Percentiles rank a stretch among this genome's conserved stretches.
These are phyloP conservation scores for Fusarium irregulare DNA, from an alignment of 2,329 filamentous ascomycete genomes.

Conservation along the genomic window DNA sequence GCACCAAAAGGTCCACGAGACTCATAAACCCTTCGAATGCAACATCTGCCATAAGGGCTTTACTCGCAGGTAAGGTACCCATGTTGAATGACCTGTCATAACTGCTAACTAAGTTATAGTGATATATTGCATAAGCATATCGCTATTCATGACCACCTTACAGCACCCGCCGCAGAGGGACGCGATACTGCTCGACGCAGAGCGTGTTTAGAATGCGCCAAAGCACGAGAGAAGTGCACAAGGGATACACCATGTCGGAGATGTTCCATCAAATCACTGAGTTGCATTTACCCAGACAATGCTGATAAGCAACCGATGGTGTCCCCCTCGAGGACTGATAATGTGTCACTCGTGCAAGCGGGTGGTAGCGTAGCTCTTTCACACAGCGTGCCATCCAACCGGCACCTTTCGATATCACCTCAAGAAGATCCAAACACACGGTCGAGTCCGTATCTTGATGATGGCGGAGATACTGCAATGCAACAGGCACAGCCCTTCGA, in stretches of 20 bases:
- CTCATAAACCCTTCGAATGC: slow-evolving; percentile 23
- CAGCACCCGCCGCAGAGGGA: background rate
- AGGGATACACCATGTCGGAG: slow-evolving; percentile 23
- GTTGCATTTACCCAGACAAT: slow-evolving; percentile 13
- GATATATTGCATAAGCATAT: slow-evolving; percentile 13
- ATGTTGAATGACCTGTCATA: rapidly evolving
- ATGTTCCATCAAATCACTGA: slow-evolving; percentile 15
- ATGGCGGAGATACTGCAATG: background rate
- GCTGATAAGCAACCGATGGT: rapidly evolving
- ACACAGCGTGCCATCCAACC: background rate
- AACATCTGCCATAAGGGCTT: slow-evolving; percentile 33
- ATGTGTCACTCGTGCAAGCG: background rate
- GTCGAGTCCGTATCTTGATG: background rate
- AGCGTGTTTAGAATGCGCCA: slow-evolving; percentile 32
- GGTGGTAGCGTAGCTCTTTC: background rate
- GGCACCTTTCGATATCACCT: background rate
- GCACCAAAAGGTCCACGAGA: slow-evolving; percentile 33
- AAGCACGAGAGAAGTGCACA: slow-evolving; percentile 30
- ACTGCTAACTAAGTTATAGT: background rate
- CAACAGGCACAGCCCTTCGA: slow-evolving; percentile 2
- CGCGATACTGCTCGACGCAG: slow-evolving; percentile 1
- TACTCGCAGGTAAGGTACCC: slow-evolving; percentile 25
- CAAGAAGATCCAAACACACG: background rate
- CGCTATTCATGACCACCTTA: slow-evolving; percentile 1
- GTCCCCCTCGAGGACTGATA: background rate